Evolutionary conservation across 2,329 filamentous ascomycete species (phyloP), one percentile per base, ranked within the genome.

Genomic region (Phyllosticta citrichinensis): DNA sequence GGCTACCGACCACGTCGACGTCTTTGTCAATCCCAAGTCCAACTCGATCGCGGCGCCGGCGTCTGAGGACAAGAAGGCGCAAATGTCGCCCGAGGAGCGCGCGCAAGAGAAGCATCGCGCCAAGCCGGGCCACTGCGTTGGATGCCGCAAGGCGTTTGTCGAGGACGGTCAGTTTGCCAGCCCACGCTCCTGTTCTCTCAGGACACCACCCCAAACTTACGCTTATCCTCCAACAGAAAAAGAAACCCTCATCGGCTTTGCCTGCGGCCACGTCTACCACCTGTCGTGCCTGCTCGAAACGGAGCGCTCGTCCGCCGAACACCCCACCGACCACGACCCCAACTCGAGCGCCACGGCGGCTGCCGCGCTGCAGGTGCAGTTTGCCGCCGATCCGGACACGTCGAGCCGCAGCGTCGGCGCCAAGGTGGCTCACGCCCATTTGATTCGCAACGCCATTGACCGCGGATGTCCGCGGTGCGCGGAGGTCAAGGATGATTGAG

Each of bases 361-460:
- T 0, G 73, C 74, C 14, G 74, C 76, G 25, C 64, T 81, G 58
- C 76, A 86, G 61, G 65, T 71, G 52, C 67, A 69, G 61, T 68
- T 76, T 17, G 69, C 68, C 17, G 63, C 55, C 11, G 71, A 74
- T 64, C 71, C 76, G 3, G 76, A 79, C 2, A 59, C 52, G 3
- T 74, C 71, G 69, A 80, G 82, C 8, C 80, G 87, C 61, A 89
- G 87, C 58, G 85, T 97, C 6, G 89, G 90, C 0, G 84, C 87
- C 30, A 97, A 97, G 74, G 91, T 96, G 27, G 94, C 89, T 65
- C 89, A 91, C 70, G 91, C 92, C 50, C 83, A 91, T 64, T 72
- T 96, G 60, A 75, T 96, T 63, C 81, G 86, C 66, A 88, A 92
- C 67, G 84, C 84, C 63, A 80, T 93, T 40, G 76, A 79, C 54